Evolutionary conservation across 1,139 yeast genomes (phyloP).

Genomic region (Yamadazyma diddensiae): DNA sequence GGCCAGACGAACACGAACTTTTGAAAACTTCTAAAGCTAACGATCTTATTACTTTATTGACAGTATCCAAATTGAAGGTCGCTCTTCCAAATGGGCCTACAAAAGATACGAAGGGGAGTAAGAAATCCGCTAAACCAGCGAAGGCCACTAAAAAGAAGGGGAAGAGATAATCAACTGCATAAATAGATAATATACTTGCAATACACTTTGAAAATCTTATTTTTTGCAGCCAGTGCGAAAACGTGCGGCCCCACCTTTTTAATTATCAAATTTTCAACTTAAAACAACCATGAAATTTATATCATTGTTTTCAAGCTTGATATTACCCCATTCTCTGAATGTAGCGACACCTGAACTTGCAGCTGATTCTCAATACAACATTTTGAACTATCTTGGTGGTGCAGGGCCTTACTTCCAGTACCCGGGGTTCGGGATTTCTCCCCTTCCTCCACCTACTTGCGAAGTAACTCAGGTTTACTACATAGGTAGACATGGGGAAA

Average conservation of each 20-base stretch:
- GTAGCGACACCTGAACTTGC: constrained; percentile 39
- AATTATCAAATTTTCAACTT: too few species aligned
- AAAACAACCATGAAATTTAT: constrained; percentile 5
- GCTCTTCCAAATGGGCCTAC: constrained; percentile 25
- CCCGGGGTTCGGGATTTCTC: constrained; percentile 45
- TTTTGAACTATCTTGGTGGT: constrained; percentile 45
- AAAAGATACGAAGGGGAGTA: constrained; percentile 4
- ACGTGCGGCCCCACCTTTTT: neutral
- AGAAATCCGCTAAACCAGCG: constrained; percentile 6
- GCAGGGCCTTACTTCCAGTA: constrained; percentile 46
- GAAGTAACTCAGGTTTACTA: constrained; percentile 63
- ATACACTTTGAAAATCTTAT: too few species aligned
- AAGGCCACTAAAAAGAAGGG: constrained; percentile 6
- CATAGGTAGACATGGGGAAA: constrained; percentile 70
- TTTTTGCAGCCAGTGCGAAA: neutral
- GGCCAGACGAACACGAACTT: constrained; percentile 68
- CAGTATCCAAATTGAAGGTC: constrained; percentile 40
- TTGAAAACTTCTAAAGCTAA: constrained; percentile 56
- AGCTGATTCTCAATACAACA: constrained; percentile 27
- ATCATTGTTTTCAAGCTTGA: constrained; percentile 4
- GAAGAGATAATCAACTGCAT: constrained; percentile 3
- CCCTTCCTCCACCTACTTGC: constrained; percentile 50
- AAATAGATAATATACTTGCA: too few species aligned
- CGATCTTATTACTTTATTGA: constrained; percentile 37
- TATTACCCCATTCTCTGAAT: constrained; percentile 12